These are phyloP conservation scores for Chenopodium suecicum DNA, from an alignment of 148 eudicot genomes.

Conservation along the genomic window DNA sequence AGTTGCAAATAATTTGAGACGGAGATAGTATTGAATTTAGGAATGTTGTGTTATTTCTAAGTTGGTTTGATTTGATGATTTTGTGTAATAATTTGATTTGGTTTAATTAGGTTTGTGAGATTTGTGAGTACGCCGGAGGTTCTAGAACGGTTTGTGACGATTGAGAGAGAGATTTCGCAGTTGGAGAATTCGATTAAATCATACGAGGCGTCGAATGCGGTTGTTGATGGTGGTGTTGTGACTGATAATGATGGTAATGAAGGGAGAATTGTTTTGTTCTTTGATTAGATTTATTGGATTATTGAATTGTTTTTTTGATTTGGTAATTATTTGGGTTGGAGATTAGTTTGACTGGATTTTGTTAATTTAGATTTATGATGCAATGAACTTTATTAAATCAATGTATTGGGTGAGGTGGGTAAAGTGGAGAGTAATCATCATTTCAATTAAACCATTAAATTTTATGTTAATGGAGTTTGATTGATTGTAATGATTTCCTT, in stretches of 20 bases:
- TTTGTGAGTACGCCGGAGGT: slow-evolving; percentile 82
- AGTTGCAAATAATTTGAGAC: background rate
- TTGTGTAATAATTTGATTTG: slow-evolving; percentile 10
- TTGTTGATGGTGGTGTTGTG: slow-evolving; percentile 17
- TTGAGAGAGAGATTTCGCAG: slow-evolving; percentile 72
- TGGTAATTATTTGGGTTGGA: background rate
- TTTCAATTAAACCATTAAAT: background rate
- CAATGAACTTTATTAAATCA: background rate
- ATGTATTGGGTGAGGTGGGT: background rate
- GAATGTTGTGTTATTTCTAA: too few relatives aligned
- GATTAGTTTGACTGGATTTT: slow-evolving; percentile 6
- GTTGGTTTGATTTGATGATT: background rate
- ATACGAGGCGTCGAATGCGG: slow-evolving; percentile 44
- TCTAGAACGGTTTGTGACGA: slow-evolving; percentile 69
- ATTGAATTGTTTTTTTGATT: background rate
- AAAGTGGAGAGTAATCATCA: background rate
- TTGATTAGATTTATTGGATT: background rate
- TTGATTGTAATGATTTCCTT: slow-evolving; percentile 1
- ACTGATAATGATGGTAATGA: slow-evolving; percentile 35
- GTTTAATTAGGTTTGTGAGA: slow-evolving; percentile 63
- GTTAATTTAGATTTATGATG: background rate
- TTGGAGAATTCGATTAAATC: slow-evolving; percentile 62
- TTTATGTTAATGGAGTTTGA: background rate
- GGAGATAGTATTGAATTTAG: background rate
- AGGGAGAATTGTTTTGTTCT: background rate